Evolutionary conservation across 2,329 filamentous ascomycete genomes (phyloP).

Genomic region (Cladosporium sp.): DNA sequence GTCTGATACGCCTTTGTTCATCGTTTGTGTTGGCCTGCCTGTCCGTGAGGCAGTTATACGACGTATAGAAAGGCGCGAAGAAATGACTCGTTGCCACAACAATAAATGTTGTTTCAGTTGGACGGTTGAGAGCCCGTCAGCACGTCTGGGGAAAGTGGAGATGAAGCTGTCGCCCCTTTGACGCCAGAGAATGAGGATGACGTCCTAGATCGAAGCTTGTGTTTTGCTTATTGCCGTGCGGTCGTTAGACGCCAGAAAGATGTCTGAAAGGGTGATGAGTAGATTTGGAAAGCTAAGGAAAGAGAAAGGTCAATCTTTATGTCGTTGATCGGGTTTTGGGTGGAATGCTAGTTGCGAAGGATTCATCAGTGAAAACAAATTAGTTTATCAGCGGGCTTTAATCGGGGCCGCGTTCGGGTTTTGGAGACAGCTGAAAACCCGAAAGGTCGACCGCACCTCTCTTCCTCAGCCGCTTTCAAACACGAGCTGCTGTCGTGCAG

Average conservation of each 20-base stretch:
- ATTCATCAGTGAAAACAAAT: background rate
- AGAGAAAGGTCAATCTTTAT: background rate
- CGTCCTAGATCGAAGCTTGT: constrained; percentile 17
- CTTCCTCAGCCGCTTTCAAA: background rate
- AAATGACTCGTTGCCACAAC: constrained; percentile 11
- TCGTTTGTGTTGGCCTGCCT: constrained; percentile 5
- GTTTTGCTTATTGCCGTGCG: constrained; percentile 1
- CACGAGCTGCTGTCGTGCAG: background rate
- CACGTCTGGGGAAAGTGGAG: constrained; percentile 13
- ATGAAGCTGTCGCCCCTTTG: background rate
- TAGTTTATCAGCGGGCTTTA: constrained; percentile 2
- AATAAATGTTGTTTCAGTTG: background rate
- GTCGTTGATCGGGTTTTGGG: background rate
- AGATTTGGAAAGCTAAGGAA: background rate
- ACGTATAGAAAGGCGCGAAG: background rate
- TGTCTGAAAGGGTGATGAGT: background rate
- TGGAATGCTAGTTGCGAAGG: background rate
- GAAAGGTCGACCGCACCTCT: constrained; percentile 10
- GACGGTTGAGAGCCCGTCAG: background rate
- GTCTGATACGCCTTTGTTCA: constrained; percentile 16
- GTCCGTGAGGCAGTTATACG: background rate
- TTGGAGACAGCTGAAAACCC: constrained; percentile 1
- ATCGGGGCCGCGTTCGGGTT: constrained; percentile 10
- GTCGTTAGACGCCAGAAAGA: no score
- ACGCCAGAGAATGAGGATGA: constrained; percentile 7